Evolutionary conservation across 306 rosid species (phyloP), one percentile per base, ranked within the genome.

Genomic region (Elaeagnus macrophylla): DNA sequence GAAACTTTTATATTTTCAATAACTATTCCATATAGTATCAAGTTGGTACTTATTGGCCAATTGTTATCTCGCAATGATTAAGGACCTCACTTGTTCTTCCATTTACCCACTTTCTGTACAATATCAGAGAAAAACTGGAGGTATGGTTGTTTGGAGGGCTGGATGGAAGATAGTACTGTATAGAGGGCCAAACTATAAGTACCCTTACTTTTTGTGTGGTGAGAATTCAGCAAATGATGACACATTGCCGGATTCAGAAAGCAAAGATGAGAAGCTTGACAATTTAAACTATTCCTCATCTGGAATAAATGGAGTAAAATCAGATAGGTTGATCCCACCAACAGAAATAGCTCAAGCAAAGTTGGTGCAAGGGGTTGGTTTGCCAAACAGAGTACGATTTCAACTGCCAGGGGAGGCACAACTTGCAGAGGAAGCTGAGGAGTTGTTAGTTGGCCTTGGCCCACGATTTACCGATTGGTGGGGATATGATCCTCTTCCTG

Each of bases 391-490:
- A 69, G 83, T 77, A 57, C 69, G 95, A 70, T 90, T 86, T 84
- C 81, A 86, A 64, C 77, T 86, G 46, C 95, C 89, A 1, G 95
- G 88, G 1, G 95, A 90, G 78, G 75, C 77, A 41, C 77, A 74
- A 56, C 75, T 90, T 62, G 82, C 84, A 1, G 83, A 80, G 64
- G 97, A 86, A 70, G 85, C 88, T 44, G 89, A 86, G 72, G 51
- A 56, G 70, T 51, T 86, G 76, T 72, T 90, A 78, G 75, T 73
- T 54, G 94, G 95, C 16, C 66, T 90, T 8, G 97, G 97, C 66
- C 97, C 91, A 2, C 91, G 91, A 39, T 86, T 86, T 71, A 74
- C 74, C 12, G 94, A 91, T 80, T 91, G 97, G 97, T 90, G 95
- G 95, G 95, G 95, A 32, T 83, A 74, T 70, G 97, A 83, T n/a